Evolutionary conservation across 192 early-diverging fungal species (phyloP).

Genomic region (Coemansia javaensis): DNA sequence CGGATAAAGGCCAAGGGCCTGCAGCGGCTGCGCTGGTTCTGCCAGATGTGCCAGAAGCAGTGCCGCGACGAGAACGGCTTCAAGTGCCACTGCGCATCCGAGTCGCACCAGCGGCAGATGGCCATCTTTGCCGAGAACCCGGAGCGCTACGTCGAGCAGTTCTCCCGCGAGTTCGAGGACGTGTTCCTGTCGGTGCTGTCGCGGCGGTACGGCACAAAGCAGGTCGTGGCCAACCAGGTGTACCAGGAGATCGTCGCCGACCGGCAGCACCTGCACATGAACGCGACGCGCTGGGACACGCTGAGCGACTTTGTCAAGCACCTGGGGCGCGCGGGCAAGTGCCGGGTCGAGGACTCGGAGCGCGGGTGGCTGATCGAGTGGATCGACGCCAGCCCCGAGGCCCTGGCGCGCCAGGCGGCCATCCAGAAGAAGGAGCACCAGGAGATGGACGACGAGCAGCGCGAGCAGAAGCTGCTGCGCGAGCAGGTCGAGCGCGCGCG

Average conservation of each 20-base stretch:
- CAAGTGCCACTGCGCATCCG: conserved; percentile 86
- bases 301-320: conserved; percentile 83
- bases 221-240: conserved; percentile 87
- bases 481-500: conserved; percentile 81
- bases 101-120: conserved; percentile 91
- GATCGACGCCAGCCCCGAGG: conserved; percentile 88
- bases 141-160: conserved; percentile 66
- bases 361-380: conserved; percentile 87
- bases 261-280: conserved; percentile 93
- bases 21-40: conserved; percentile 85
- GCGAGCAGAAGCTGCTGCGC: conserved; percentile 67
- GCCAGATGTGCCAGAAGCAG: conserved; percentile 88
- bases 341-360: conserved; percentile 82
- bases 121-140: conserved; percentile 77
- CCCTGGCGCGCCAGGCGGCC: conserved; percentile 69
- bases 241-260: conserved; percentile 97
- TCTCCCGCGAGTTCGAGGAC: conserved; percentile 75
- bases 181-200: conserved; percentile 84
- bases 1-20: conserved; percentile 91
- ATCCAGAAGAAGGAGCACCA: conserved; percentile 73
- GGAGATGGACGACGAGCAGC: conserved; percentile 82
- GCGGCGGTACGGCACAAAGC: conserved; percentile 70
- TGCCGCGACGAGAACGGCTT: conserved; percentile 95
- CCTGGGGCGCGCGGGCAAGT: conserved; percentile 78
- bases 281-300: conserved; percentile 88